These are phyloP conservation scores for Crucibulum laeve DNA, from an alignment of 768 basidiomycete genomes.

Conservation along the genomic window DNA sequence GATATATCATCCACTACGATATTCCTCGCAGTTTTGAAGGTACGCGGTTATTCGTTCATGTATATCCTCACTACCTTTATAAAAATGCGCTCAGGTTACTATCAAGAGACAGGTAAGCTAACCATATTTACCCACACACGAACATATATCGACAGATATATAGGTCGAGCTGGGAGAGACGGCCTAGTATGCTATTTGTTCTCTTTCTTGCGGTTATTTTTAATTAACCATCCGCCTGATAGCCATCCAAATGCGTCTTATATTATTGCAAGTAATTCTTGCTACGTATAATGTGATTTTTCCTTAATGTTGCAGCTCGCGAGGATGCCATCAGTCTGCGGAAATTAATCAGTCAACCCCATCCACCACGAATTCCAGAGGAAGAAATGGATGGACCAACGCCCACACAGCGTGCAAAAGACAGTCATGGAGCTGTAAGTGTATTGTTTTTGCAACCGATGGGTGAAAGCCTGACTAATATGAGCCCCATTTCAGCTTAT, in stretches of 20 bases:
- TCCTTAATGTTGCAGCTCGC: slow-evolving; percentile 43
- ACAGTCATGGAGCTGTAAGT: slow-evolving; percentile 61
- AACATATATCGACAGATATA: slow-evolving; percentile 5
- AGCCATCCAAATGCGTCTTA: slow-evolving; percentile 79
- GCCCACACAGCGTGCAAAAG: slow-evolving; percentile 63
- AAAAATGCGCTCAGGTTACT: slow-evolving; percentile 51
- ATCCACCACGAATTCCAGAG: slow-evolving; percentile 43
- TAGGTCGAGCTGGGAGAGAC: slow-evolving; percentile 79
- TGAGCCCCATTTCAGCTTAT: slow-evolving; percentile 21
- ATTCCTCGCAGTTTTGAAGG: slow-evolving; percentile 83
- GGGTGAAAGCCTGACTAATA: too few species aligned
- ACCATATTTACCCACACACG: neutral
- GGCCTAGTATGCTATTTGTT: slow-evolving; percentile 43
- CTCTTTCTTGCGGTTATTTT: slow-evolving; percentile 1
- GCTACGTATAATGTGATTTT: neutral
- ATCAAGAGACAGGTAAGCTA: slow-evolving; percentile 78
- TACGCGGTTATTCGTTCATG: slow-evolving; percentile 15
- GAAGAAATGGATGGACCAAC: slow-evolving; percentile 44
- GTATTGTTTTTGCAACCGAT: neutral
- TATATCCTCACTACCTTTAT: neutral
- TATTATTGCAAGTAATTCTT: slow-evolving; percentile 65
- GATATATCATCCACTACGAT: slow-evolving; percentile 81
- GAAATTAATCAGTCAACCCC: slow-evolving; percentile 43
- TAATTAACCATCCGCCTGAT: neutral
- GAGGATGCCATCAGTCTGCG: slow-evolving; percentile 63